Evolutionary conservation across 169 alveolate species (phyloP).

Genomic region (Plasmodium adleri): DNA sequence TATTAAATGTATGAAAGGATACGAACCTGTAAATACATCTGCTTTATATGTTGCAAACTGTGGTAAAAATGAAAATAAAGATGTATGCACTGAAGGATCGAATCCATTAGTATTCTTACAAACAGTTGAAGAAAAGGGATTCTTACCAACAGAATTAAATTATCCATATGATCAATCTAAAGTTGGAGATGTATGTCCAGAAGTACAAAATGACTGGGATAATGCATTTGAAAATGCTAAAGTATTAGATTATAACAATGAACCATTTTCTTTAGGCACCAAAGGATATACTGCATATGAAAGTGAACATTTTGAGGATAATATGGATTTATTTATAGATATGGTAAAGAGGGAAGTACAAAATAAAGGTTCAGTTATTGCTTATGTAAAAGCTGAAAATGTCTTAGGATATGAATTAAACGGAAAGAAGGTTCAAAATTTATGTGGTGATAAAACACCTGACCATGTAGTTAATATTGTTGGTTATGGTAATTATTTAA

Average conservation of each 20-base stretch:
- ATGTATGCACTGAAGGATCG: neutral
- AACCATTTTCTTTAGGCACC: neutral
- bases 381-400: constrained; percentile 47
- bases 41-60: constrained; percentile 7
- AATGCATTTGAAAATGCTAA: neutral
- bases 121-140: neutral
- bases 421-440: constrained; percentile 54
- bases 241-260: neutral
- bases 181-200: constrained; percentile 4
- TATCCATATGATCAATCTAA: neutral
- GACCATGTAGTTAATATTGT: constrained; percentile 61
- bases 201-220: neutral
- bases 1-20: constrained; percentile 31
- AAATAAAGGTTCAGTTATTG: constrained; percentile 72
- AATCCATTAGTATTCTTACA: neutral
- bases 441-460: constrained; percentile 47
- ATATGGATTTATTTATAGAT: constrained; percentile 27
- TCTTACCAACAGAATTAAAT: neutral
- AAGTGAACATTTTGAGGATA: neutral
- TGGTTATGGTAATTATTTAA: constrained; percentile 68
- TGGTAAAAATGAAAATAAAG: neutral
- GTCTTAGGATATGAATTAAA: constrained; percentile 37
- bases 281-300: constrained; percentile 2
- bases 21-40: neutral
- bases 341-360: too few species aligned